phyloP scores from a whole-genome alignment of 768 basidiomycete genomes.

The Hirschioporus abietinus region DNA sequence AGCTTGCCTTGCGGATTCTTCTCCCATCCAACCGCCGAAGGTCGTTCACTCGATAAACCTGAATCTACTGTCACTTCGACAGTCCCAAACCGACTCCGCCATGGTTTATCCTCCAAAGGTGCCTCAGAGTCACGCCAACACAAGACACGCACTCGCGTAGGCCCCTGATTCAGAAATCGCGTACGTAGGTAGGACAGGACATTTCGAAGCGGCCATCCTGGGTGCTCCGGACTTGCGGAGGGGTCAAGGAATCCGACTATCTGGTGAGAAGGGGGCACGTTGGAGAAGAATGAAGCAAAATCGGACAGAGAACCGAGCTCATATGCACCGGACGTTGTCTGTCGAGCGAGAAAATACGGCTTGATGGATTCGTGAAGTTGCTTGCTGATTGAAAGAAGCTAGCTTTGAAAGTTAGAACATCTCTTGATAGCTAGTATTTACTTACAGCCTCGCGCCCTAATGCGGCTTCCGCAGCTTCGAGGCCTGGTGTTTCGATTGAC shows the following conservation, averaged over 20 bases:
- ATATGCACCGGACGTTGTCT: slow-evolving; percentile 21
- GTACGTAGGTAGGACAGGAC: slow-evolving; percentile 76
- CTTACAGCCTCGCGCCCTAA: slow-evolving; percentile 40
- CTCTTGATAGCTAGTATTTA: slow-evolving; percentile 4
- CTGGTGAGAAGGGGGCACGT: slow-evolving; percentile 35
- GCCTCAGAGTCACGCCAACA: slow-evolving; percentile 70
- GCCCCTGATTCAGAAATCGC: not conserved
- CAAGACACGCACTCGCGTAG: slow-evolving; percentile 51
- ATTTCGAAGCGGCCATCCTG: slow-evolving; percentile 93
- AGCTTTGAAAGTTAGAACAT: not conserved
- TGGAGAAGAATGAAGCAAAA: slow-evolving; percentile 52
- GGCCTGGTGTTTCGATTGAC: slow-evolving; percentile 67
- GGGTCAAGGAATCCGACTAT: slow-evolving; percentile 76
- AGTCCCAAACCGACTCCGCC: slow-evolving; percentile 63
- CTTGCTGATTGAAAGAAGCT: slow-evolving; percentile 51
- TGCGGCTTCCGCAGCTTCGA: slow-evolving; percentile 43
- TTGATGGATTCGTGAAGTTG: slow-evolving; percentile 37
- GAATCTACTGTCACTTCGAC: slow-evolving; percentile 30
- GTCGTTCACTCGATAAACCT: slow-evolving; percentile 25
- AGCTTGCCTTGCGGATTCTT: slow-evolving; percentile 86
- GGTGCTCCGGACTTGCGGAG: slow-evolving; percentile 66
- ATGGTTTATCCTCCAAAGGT: slow-evolving; percentile 33
- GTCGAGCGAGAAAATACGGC: slow-evolving; percentile 61
- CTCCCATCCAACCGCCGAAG: slow-evolving; percentile 91
- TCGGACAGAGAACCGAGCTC: slow-evolving; percentile 51